Evolutionary conservation across 495 filamentous ascomycete genomes (phyloP), one percentile per base, ranked within the genome.

Genomic region (Cercophora scortea): DNA sequence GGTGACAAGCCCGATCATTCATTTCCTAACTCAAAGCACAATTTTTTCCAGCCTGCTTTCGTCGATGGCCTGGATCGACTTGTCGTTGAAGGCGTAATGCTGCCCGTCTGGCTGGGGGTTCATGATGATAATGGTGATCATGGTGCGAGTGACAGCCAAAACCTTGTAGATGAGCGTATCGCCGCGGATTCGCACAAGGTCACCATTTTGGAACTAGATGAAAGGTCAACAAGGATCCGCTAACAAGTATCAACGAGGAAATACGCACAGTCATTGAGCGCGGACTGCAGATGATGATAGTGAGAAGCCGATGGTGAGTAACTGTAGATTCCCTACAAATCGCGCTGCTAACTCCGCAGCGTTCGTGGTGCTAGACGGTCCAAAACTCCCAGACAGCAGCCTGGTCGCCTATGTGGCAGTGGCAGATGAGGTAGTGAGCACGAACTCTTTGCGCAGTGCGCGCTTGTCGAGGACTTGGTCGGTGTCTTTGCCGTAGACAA

Each of bases 31-130:
- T 25, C 5, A 25, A 25, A 25, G 25, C 25, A 25, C 46, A 49
- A 52, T 57, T 42, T 43, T 52, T 42, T 64, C 62, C 13, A 64
- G 35, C n/a, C 57, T 49, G 15, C 55, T 60, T 16, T 56, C 59
- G 33, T 64, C 62, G 13, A 64, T 53, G 18, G 49, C 60, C 42
- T 58, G 56, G 11, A 60, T 10, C 16, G 59, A 53, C 1, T 41
- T 54, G 11, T 54, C 6, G 3, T 32, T 58, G 40, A 64, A 64
- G 15, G 51, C 34, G 0, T 58, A 36, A 4, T 60, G 52, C 8
- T 40, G 19, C 18, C 62, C 62, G 36, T 62, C 50, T 16, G 61
- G 61, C 17, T 64, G 62, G 1, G 62, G 62, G 40, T 60, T 64
- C 13, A 52, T 42, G 7, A 64, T 39, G 18, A 64, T 41, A 42